These are phyloP conservation scores for Pseudevernia furfuracea DNA, from an alignment of 495 filamentous ascomycete species.

Conservation along the genomic window DNA sequence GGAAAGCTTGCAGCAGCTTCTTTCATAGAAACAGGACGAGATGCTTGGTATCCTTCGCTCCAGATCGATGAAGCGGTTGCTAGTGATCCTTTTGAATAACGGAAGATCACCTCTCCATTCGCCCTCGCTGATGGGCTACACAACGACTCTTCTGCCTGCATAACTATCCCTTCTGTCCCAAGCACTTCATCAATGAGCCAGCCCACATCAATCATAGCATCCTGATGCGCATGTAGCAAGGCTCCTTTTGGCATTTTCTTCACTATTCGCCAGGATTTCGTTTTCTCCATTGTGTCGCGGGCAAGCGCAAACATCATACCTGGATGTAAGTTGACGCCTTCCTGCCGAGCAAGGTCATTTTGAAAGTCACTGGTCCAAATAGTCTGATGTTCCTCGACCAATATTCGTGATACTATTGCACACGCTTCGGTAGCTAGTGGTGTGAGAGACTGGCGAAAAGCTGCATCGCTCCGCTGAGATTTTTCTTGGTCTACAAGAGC, in stretches of 20 bases:
- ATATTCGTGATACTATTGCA: conserved; percentile 68
- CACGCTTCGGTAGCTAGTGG: conserved; percentile 67
- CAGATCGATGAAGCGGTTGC: conserved; percentile 44
- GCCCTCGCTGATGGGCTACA: conserved; percentile 39
- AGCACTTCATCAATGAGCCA: conserved; percentile 66
- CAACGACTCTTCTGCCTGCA: conserved; percentile 51
- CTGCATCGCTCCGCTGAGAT: conserved; percentile 60
- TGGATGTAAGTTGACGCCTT: conserved; percentile 51
- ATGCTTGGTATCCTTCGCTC: conserved; percentile 50
- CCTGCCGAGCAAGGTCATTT: conserved; percentile 48
- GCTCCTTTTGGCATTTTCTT: conserved; percentile 84
- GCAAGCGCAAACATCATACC: conserved; percentile 86
- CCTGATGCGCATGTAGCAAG: conserved; percentile 78
- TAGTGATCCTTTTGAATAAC: conserved; percentile 36
- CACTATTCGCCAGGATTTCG: conserved; percentile 78
- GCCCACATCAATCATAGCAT: conserved; percentile 83
- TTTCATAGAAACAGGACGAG: conserved; percentile 49
- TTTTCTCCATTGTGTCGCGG: conserved; percentile 69
- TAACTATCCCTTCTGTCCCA: conserved; percentile 64
- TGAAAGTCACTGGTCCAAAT: conserved; percentile 67
- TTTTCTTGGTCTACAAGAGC: conserved; percentile 73
- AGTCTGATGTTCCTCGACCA: conserved; percentile 61
- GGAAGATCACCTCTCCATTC: conserved; percentile 46
- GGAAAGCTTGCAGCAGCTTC: conserved; percentile 68
- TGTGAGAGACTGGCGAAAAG: conserved; percentile 53